phyloP scores from a whole-genome alignment of 192 early-diverging fungal genomes.

The Coemansia sp. region DNA sequence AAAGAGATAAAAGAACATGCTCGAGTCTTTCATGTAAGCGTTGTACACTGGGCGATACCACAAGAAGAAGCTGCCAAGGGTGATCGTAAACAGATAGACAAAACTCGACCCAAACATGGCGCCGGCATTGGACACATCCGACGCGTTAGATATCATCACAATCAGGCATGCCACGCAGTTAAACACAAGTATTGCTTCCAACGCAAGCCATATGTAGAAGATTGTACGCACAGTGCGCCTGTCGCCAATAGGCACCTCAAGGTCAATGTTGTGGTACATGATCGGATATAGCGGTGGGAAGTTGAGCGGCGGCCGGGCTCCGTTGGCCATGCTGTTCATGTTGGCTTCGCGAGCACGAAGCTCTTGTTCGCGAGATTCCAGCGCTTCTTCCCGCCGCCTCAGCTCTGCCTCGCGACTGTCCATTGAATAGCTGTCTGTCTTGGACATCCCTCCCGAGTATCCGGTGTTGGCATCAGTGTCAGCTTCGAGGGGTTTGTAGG shows the following conservation, averaged over 20 bases:
- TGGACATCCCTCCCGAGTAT: slow-evolving; percentile 17
- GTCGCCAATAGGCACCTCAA: slow-evolving; percentile 69
- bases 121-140: slow-evolving; percentile 66
- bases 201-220: slow-evolving; percentile 75
- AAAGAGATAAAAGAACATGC: slow-evolving; percentile 84
- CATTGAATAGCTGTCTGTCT: slow-evolving; percentile 17
- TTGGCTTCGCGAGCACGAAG: slow-evolving; percentile 67
- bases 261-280: slow-evolving; percentile 79
- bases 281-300: slow-evolving; percentile 84
- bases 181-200: slow-evolving; percentile 68
- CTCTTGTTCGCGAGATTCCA: slow-evolving; percentile 75
- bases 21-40: slow-evolving; percentile 84
- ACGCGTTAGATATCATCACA: slow-evolving; percentile 67
- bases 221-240: slow-evolving; percentile 67
- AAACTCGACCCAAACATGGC: slow-evolving; percentile 81
- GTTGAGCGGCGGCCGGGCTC: slow-evolving; percentile 72
- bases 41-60: slow-evolving; percentile 92
- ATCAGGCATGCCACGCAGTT: slow-evolving; percentile 81
- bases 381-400: slow-evolving; percentile 70
- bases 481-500: slow-evolving; percentile 42
- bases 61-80: slow-evolving; percentile 72
- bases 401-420: slow-evolving; percentile 71
- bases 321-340: slow-evolving; percentile 56
- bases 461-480: slow-evolving; percentile 21
- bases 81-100: slow-evolving; percentile 76